Evolutionary conservation across 108 stramenopile species (phyloP), one percentile per base, ranked within the genome.

Genomic region (Hondaea fermentalgiana): DNA sequence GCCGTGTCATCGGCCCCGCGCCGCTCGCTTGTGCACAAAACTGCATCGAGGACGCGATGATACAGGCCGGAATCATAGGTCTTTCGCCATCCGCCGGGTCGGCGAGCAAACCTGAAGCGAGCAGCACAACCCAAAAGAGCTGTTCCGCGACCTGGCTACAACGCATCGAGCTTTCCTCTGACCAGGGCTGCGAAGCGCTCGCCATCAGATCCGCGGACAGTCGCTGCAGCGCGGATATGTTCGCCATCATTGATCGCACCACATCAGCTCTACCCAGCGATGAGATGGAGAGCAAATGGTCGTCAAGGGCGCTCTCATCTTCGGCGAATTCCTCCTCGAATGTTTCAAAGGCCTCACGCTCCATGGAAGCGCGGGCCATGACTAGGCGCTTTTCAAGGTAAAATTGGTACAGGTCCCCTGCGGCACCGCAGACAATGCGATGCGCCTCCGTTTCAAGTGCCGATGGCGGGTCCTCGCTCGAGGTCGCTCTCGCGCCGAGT

Each of bases 41-140:
- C 0, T 12, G 49, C 25, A n/a, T 83, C 49, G 76, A 83, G 76
- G 51, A 14, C 25, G 49, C 49, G 3, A 83, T 47, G 76, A 83
- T 83, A 28, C 49, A 53, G 10, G 45, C 49, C 16, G 76, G 76
- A 83, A 83, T 83, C 76, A 83, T 83, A 12, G 76, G 76, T 0
- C 76, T 12, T 23, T 83, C 76, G 19, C 76, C 76, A 16, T 83
- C 76, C 6, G 76, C 76, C 44, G 76, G 76, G n/a, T 83, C 76
- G 23, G 76, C 76, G 4, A 83, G 76, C n/a, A 83, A 23, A 1
- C 44, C 44, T n/a, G 76, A 47, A 6, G 76, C 51, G 19, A 83
- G 51, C 45, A 83, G 51, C 10, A 83, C 76, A 25, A 83, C 49
- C 76, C 76, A 83, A 35, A 83, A 83, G 16, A 83, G 76, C 23